These are phyloP conservation scores for Trametes punicea DNA, from an alignment of 768 basidiomycete genomes.

Conservation along the genomic window DNA sequence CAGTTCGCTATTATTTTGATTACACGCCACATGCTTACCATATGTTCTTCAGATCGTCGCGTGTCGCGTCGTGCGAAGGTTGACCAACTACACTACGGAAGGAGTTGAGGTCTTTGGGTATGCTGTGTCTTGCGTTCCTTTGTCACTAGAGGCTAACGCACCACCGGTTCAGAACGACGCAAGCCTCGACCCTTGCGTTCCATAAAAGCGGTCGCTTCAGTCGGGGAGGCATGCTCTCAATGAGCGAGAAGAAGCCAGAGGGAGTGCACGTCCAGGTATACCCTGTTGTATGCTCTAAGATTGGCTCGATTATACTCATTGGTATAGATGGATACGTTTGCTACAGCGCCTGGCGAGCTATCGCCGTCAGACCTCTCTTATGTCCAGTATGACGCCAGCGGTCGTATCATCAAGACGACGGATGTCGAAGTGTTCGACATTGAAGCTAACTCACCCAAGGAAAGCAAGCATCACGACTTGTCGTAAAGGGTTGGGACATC, in stretches of 20 bases:
- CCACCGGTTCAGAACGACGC: constrained; percentile 33
- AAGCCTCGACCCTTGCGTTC: constrained; percentile 58
- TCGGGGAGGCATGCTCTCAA: constrained; percentile 23
- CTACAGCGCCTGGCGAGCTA: constrained; percentile 21
- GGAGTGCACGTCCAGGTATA: constrained; percentile 58
- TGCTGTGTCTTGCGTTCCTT: background rate
- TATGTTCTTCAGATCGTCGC: constrained; percentile 52
- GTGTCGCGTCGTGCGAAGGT: constrained; percentile 57
- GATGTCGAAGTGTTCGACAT: constrained; percentile 45
- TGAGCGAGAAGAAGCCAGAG: constrained; percentile 37
- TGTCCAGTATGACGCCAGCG: constrained; percentile 55
- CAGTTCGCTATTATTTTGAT: constrained; percentile 18
- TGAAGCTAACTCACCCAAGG: constrained; percentile 57
- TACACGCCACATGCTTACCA: background rate
- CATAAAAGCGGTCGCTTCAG: constrained; percentile 41
- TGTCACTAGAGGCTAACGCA: background rate
- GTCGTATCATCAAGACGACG: constrained; percentile 33
- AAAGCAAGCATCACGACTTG: constrained; percentile 56
- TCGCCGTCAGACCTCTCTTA: constrained; percentile 30
- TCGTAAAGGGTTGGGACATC: background rate
- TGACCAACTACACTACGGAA: constrained; percentile 53
- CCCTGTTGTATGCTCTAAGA: background rate
- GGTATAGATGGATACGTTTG: constrained; percentile 61
- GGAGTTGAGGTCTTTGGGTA: constrained; percentile 52
- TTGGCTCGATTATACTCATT: background rate